Evolutionary conservation across 805 yeast species (phyloP).

Genomic region (Spathaspora hagerdaliae): DNA sequence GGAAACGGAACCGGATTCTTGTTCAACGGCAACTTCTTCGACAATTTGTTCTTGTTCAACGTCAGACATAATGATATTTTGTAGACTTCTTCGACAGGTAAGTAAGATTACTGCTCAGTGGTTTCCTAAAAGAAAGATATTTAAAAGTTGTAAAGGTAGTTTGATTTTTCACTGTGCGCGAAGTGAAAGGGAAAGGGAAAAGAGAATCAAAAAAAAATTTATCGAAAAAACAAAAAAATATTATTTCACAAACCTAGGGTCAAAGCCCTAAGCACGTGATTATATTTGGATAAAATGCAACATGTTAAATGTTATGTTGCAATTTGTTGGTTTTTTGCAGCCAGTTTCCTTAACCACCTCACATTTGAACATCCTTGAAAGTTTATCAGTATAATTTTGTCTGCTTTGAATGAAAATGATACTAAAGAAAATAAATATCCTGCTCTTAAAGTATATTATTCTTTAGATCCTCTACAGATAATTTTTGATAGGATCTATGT

Average conservation of each 20-base stretch:
- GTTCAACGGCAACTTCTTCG: conserved; percentile 81
- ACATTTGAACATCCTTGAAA: too few species aligned
- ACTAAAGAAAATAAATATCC: too few species aligned
- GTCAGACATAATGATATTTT: conserved; percentile 69
- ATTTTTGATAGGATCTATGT: too few species aligned
- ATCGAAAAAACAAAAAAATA: background rate
- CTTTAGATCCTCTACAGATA: too few species aligned
- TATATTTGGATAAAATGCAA: background rate
- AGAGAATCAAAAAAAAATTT: background rate
- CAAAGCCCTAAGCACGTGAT: background rate
- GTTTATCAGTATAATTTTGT: too few species aligned
- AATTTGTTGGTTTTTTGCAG: too few species aligned
- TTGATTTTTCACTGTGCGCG: background rate
- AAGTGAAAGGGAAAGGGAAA: background rate
- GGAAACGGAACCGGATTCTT: conserved; percentile 85
- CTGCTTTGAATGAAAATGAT: too few species aligned
- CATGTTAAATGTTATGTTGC: too few species aligned
- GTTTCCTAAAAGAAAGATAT: conserved; percentile 12
- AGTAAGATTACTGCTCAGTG: conserved; percentile 52
- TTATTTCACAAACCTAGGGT: background rate
- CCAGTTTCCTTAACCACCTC: too few species aligned
- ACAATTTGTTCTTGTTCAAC: conserved; percentile 82
- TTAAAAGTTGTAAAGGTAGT: background rate
- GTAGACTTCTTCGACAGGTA: conserved; percentile 73
- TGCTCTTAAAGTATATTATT: too few species aligned